phyloP scores from a whole-genome alignment of 768 basidiomycete species.

The Boletus rubroflammeus region DNA sequence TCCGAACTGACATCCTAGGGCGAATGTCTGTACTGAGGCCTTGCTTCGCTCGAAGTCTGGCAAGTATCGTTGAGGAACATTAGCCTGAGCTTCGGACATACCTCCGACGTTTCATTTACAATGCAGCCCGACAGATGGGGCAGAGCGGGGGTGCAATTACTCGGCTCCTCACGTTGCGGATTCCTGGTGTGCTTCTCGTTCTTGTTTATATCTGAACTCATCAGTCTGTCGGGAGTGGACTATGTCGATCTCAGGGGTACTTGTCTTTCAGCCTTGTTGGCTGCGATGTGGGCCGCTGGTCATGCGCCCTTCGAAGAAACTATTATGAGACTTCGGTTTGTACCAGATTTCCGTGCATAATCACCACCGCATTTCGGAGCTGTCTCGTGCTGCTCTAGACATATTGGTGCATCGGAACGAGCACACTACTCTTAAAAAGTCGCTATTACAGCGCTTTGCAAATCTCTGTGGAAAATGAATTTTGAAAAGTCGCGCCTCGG shows the following conservation, averaged over 20 bases:
- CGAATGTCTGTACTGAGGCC: background rate
- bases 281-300: background rate
- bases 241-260: background rate
- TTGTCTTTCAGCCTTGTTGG: background rate
- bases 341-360: background rate
- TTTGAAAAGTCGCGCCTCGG: too few relatives aligned
- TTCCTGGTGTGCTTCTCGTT: background rate
- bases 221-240: background rate
- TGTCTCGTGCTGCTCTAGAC: background rate
- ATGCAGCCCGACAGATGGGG: background rate
- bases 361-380: background rate
- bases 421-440: constrained; percentile 5
- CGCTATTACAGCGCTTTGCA: too few relatives aligned
- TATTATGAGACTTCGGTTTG: constrained; percentile 1
- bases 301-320: constrained; percentile 1
- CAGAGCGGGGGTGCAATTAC: background rate
- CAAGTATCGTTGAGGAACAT: background rate
- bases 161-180: background rate
- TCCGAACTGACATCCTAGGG: constrained; percentile 3
- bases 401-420: constrained; percentile 4
- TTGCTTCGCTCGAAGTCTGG: background rate
- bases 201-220: background rate
- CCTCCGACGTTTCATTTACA: background rate
- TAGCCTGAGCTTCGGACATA: background rate
- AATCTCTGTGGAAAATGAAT: too few relatives aligned